Evolutionary conservation across 805 yeast genomes (phyloP).

Genomic region (Yarrowia deformans): DNA sequence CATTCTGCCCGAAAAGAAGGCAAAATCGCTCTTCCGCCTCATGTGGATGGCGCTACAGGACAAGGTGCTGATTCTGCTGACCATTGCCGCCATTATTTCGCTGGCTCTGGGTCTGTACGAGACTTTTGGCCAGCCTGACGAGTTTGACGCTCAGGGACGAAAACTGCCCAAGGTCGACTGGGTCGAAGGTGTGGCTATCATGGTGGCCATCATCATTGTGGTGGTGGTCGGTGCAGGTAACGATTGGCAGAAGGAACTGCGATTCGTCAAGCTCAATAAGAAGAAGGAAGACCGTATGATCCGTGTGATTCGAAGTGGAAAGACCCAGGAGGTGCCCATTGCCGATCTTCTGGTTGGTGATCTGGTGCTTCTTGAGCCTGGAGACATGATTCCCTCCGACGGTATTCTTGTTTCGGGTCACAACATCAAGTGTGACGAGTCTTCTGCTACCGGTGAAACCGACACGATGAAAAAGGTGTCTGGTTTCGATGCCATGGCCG

Average conservation of each 20-base stretch:
- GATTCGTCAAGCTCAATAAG: constrained; percentile 84
- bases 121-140: constrained; percentile 82
- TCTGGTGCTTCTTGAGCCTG: constrained; percentile 80
- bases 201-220: constrained; percentile 88
- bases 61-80: constrained; percentile 81
- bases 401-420: constrained; percentile 72
- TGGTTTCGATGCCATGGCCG: constrained; percentile 54
- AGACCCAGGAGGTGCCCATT: constrained; percentile 71
- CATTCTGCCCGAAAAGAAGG: constrained; percentile 70
- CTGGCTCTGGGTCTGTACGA: constrained; percentile 91
- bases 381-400: constrained; percentile 93
- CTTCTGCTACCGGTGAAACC: constrained; percentile 93
- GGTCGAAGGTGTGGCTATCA: constrained; percentile 99
- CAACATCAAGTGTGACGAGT: constrained; percentile 86
- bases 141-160: constrained; percentile 78
- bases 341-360: constrained; percentile 88
- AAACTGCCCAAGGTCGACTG: constrained; percentile 87
- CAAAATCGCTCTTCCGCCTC: constrained; percentile 70
- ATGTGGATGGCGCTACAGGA: constrained; percentile 89
- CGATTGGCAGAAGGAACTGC: constrained; percentile 95
- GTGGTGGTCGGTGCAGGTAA: constrained; percentile 94
- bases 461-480: constrained; percentile 76
- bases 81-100: constrained; percentile 87
- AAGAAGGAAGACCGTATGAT: constrained; percentile 86
- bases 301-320: constrained; percentile 76